Conservation (phyloP, 306 rosid genomes). For the Luffa acutangula region DNA sequence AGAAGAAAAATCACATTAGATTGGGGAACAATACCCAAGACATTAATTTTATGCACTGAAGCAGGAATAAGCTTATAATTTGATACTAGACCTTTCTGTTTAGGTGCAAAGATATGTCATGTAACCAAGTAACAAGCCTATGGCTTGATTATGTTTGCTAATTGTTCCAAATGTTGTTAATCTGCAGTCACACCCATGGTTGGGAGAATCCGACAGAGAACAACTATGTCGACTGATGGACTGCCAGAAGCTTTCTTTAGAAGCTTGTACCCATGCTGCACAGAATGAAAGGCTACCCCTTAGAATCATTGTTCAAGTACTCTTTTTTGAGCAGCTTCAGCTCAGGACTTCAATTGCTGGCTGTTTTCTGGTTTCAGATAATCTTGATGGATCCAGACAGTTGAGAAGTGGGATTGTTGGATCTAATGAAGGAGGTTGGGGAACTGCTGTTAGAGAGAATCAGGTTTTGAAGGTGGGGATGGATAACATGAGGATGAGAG, state of each 20-base stretch:
- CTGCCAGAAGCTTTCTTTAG: slow-evolving; percentile 96
- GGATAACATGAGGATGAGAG: slow-evolving; percentile 96
- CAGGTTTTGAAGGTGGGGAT: slow-evolving; percentile 96
- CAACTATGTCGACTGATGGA: slow-evolving; percentile 87
- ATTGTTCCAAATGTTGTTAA: slow-evolving; percentile 12
- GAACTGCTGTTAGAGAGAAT: slow-evolving; percentile 82
- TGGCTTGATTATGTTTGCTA: slow-evolving; percentile 12
- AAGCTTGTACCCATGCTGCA: slow-evolving; percentile 98
- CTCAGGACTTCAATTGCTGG: slow-evolving; percentile 90
- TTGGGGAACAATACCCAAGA: neutral
- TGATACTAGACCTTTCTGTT: neutral
- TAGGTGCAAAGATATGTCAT: neutral
- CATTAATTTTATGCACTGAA: neutral
- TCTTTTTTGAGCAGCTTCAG: slow-evolving; percentile 99
- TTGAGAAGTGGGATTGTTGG: slow-evolving; percentile 69
- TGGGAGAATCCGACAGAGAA: slow-evolving; percentile 87
- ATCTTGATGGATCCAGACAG: slow-evolving; percentile 83
- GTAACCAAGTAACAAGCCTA: neutral
- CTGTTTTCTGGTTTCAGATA: slow-evolving; percentile 84
- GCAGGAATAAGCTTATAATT: neutral
- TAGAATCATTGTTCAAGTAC: slow-evolving; percentile 87
- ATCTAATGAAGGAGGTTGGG: slow-evolving; percentile 87
- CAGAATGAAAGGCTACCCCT: slow-evolving; percentile 94
- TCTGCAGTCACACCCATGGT: slow-evolving; percentile 95
- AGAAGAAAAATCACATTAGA: neutral